Conservation (phyloP, 495 filamentous ascomycete genomes). For the Penicillium cataractarum region DNA sequence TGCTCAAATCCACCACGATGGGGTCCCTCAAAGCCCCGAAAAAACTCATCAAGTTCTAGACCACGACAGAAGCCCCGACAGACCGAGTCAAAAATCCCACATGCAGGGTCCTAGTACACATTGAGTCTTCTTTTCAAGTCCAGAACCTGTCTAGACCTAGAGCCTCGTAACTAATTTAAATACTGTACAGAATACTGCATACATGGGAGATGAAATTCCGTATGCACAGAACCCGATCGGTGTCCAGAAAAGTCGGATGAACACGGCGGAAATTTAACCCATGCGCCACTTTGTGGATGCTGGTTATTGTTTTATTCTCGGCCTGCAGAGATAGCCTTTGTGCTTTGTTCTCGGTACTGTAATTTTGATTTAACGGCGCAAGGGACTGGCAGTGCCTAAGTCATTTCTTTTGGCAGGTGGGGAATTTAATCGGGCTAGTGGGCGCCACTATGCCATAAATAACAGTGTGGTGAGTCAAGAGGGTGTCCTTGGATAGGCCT, state of each 20-base stretch:
- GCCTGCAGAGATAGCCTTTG: not conserved
- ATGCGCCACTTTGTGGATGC: not conserved
- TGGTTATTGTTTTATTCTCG: not conserved
- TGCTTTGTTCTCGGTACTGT: conserved; percentile 2
- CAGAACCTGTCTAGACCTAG: not conserved
- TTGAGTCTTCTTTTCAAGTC: not conserved
- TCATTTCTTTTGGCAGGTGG: conserved; percentile 21
- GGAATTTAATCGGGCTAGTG: conserved; percentile 16
- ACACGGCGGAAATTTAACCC: not conserved
- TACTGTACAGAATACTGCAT: no score
- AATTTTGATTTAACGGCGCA: conserved; percentile 9
- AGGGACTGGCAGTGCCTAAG: conserved; percentile 2
- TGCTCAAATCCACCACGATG: not conserved
- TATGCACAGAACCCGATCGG: not conserved
- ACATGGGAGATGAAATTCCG: not conserved
- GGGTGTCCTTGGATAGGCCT: conserved; percentile 10
- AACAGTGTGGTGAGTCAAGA: conserved; percentile 21
- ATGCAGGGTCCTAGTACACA: not conserved
- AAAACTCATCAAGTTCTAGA: conserved; percentile 12
- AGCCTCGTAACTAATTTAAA: not conserved
- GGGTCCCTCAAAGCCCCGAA: not conserved
- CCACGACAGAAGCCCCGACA: not conserved
- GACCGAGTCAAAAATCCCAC: not conserved
- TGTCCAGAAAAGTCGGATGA: not conserved
- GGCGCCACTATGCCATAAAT: conserved; percentile 25